Evolutionary conservation across 768 basidiomycete species (phyloP), one percentile per base, ranked within the genome.

Genomic region (Phylloporus sp.): DNA sequence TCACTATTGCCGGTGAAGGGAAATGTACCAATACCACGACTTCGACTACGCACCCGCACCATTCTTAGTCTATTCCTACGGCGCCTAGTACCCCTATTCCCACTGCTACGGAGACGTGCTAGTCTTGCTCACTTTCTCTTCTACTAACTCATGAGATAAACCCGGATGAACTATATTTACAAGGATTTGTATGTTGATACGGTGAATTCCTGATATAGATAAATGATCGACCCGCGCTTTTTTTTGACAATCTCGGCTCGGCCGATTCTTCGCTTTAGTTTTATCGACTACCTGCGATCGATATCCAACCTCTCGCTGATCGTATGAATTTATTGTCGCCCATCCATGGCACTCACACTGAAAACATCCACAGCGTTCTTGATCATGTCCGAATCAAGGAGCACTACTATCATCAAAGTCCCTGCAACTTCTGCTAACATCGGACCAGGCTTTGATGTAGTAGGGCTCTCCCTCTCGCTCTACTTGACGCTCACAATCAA

Each of bases 371-470:
- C 50, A 64, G 53, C 39, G 22, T 27, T n/a, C 29, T 29, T 44
- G 36, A 52, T 39, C 54, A 69, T 70, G 69, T 41, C 60, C 24
- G 38, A 41, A 36, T 23, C 47, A 54, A 57, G 59, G 45, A 49
- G 36, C n/a, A 45, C 61, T 11, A 80, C 93, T 71, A 77, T 74
- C 32, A 91, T 99, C 70, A 81, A 78, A 56, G 88, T 98, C 47
- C 95, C 95, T 10, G 93, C 93, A n/a, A 97, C 95, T 2, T 94
- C 95, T 56, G 95, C 95, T 58, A 99, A 99, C 75, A 94, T 99
- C 64, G 95, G 95, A 3, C 95, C 95, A 35, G 95, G 95, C 23
- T 99, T 99, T 71, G 97, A 99, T 69, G 97, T 98, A 56, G 93
- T 97, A 58, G 97, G 97, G n/a, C 86, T 99, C 56, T 95, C 95